Base-by-base conservation (phyloP, 2,329 filamentous ascomycete genomes). In the Myotisia sp. region DNA sequence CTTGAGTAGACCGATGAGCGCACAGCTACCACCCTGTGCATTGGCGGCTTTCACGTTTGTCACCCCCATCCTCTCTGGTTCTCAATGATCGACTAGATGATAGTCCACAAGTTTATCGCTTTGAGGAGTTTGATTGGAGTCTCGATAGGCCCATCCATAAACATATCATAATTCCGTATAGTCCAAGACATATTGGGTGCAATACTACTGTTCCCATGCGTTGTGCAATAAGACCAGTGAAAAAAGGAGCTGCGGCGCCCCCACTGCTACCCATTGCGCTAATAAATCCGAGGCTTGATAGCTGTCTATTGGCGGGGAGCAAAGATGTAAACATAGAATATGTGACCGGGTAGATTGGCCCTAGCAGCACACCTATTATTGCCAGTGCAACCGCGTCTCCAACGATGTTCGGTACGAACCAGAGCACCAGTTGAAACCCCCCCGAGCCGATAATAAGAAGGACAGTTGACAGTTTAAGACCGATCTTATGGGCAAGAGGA, bases 321-420 rank as follows among this genome's bases (percentile, higher is more conserved):
- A 54, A 37, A 22, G 39, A 47, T 22, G 43, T 47, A 31, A 53
- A 50, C 22, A 53, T 44, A 9, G 47, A 46, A 10, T 47, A 55
- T 23, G 47, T 43, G 49, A 79, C 85, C 0, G 83, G 81, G 48
- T 85, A 92, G 3, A 92, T 67, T 0, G 83, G 82, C 0, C 84
- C 83, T 0, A 92, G 62, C 19, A 90, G 55, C 5, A 90, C 56
- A 8, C 84, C 84, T 12, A 90, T 67, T 16, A 90, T 46, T 4
- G 72, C 62, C 3, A 81, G 68, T 2, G 74, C 69, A 1, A 80
- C 75, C 12, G 76, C 73, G 43, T 79, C 68, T 9, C 75, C 75
- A 20, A 81, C 60, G n/a, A 86, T 61, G 49, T 83, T 82, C 1
- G 80, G 81, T 17, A 86, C 68, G 20, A 74, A 60, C 83, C 83